Evolutionary conservation across 768 basidiomycete species (phyloP).

Genomic region (Serendipita sp.): DNA sequence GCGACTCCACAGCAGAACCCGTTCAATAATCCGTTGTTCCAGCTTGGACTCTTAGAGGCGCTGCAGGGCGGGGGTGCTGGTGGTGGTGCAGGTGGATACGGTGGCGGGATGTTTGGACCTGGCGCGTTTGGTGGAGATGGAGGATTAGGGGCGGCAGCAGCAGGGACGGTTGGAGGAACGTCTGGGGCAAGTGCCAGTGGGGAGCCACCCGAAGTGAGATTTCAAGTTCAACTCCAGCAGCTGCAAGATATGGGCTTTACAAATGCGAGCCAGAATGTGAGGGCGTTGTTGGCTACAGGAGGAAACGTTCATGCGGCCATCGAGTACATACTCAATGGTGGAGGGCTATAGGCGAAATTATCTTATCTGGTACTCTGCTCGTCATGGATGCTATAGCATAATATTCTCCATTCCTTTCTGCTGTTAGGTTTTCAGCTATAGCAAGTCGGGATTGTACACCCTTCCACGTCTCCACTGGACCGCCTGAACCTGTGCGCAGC

Average conservation of each 20-base stretch:
- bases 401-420: too few relatives aligned
- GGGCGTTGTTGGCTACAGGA: constrained; percentile 79
- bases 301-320: constrained; percentile 86
- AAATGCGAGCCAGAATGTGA: constrained; percentile 76
- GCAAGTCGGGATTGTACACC: too few relatives aligned
- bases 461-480: too few relatives aligned
- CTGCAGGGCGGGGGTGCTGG: background rate
- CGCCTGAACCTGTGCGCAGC: too few relatives aligned
- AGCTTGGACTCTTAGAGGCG: background rate
- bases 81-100: constrained; percentile 8
- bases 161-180: constrained; percentile 14
- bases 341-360: constrained; percentile 33
- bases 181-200: constrained; percentile 13
- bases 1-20: background rate
- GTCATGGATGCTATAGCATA: background rate
- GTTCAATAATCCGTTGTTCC: background rate
- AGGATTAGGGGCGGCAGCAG: constrained; percentile 12
- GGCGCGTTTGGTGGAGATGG: constrained; percentile 10
- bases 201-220: constrained; percentile 70
- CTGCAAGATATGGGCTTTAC: constrained; percentile 89
- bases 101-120: background rate
- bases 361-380: background rate
- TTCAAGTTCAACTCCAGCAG: constrained; percentile 80
- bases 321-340: constrained; percentile 77
- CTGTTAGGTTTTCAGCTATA: too few relatives aligned